phyloP scores from a whole-genome alignment of 1,139 yeast species.

The Spathaspora sp. region DNA sequence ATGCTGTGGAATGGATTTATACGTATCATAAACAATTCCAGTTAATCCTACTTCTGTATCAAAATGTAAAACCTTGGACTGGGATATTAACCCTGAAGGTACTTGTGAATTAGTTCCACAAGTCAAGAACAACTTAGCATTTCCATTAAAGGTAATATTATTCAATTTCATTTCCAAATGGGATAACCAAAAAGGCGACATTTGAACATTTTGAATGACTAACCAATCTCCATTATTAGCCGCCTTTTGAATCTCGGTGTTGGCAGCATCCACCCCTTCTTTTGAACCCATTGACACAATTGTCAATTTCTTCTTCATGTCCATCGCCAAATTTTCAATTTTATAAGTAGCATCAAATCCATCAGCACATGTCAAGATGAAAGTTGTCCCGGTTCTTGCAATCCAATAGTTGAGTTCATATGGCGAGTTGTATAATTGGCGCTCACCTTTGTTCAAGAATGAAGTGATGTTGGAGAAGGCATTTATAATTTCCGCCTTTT shows the following conservation, averaged over 20 bases:
- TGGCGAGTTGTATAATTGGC: slow-evolving; percentile 8
- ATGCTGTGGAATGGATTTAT: slow-evolving; percentile 26
- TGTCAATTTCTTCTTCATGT: slow-evolving; percentile 23
- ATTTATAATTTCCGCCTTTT: slow-evolving; percentile 14
- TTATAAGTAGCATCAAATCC: slow-evolving; percentile 69
- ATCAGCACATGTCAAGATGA: slow-evolving; percentile 57
- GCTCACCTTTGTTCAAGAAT: slow-evolving; percentile 7
- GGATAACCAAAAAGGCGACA: slow-evolving; percentile 65
- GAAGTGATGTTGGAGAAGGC: slow-evolving; percentile 12
- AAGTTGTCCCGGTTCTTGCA: slow-evolving; percentile 25
- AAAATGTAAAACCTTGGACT: slow-evolving; percentile 52
- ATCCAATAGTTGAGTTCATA: slow-evolving; percentile 23
- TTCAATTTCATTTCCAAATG: slow-evolving; percentile 48
- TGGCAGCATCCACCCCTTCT: slow-evolving; percentile 64
- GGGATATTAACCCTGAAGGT: slow-evolving; percentile 52
- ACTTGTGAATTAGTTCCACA: slow-evolving; percentile 49
- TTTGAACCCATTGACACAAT: slow-evolving; percentile 74
- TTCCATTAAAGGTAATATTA: slow-evolving; percentile 16
- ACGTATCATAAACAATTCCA: slow-evolving; percentile 44
- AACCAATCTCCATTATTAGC: slow-evolving; percentile 61
- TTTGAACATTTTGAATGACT: slow-evolving; percentile 74
- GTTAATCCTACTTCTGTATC: slow-evolving; percentile 67
- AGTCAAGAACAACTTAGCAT: slow-evolving; percentile 60
- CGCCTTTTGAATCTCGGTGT: slow-evolving; percentile 48
- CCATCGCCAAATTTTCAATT: slow-evolving; percentile 45